Base-by-base conservation (phyloP, 176 grass and related monocot genomes). In the Chloris gayana region DNA sequence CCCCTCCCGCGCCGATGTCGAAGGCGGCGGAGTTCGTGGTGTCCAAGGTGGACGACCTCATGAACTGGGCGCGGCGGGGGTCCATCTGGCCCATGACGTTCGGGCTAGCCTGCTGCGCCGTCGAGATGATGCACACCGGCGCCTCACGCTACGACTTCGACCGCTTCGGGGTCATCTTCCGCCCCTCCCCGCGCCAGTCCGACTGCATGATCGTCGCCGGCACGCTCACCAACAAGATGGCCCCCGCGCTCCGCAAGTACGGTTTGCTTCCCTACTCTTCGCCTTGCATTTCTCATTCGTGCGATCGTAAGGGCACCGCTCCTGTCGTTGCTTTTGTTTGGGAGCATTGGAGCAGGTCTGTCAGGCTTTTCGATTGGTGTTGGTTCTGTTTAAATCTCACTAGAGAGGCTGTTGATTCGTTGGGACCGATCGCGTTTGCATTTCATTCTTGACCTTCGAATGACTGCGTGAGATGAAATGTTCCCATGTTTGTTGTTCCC, bases 51-150 rank as follows among this genome's bases (percentile, higher is more conserved):
- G 95, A 97, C 49, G 90, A 93, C 79, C 92, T 98, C 42, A 75
- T 98, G 84, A 98, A 98, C 83, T 94, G 95, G 95, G 95, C 92
- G 30, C 90, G 89, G n/a, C 69, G 88, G 4, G 92, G 92, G 0
- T 94, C 95, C 31, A 86, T 98, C 85, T 98, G 95, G 95, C 95
- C 92, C 3, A 98, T 98, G 95, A 92, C 92, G 24, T 94, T 98
- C 65, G 95, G 95, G 3, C 86, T 98, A 7, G 95, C 95, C 42
- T 98, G 95, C 90, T 98, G 95, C 83, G 95, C 92, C 31, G 92
- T 92, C 54, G 95, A 94, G 88, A 98, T 98, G 89, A 98, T 98
- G 92, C 95, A 98, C 78, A 56, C 92, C 37, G 92, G 95, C 17
- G 95, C 95, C 0, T 30, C 95, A 26, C 85, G 92, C 77, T 98